Evolutionary conservation across 2,329 filamentous ascomycete genomes (phyloP).

Genomic region (Fusarium sp.): DNA sequence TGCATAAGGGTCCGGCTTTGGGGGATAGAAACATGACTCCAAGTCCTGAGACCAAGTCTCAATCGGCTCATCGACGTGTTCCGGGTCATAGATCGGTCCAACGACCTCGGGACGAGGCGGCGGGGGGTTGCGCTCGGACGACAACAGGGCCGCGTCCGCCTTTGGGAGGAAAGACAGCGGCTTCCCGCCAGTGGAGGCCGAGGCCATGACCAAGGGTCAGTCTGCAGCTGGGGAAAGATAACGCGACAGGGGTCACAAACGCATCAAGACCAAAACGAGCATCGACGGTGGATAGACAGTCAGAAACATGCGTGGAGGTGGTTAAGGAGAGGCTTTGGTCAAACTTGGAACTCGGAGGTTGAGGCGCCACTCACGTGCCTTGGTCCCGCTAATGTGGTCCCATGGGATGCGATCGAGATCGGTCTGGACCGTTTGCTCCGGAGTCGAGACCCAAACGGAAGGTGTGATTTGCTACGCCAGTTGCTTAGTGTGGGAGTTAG

Average conservation of each 20-base stretch:
- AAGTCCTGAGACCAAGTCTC: slow-evolving; percentile 23
- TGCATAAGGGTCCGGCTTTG: slow-evolving; percentile 12
- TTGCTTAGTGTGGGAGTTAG: not conserved
- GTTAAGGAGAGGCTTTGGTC: not conserved
- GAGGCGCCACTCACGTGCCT: not conserved
- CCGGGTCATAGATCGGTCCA: slow-evolving; percentile 37
- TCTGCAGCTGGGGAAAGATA: not conserved
- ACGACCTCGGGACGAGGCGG: slow-evolving; percentile 25
- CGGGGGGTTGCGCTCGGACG: slow-evolving; percentile 21
- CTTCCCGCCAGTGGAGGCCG: not conserved
- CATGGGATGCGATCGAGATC: not conserved
- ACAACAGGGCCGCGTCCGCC: slow-evolving; percentile 43
- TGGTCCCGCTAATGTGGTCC: not conserved
- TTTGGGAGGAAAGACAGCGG: slow-evolving; percentile 39
- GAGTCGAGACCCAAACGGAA: not conserved
- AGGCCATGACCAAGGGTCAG: not conserved
- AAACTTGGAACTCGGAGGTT: not conserved
- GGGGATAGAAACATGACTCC: slow-evolving; percentile 13
- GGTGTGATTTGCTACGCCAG: not conserved
- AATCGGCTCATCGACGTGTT: slow-evolving; percentile 21
- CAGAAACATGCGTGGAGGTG: not conserved
- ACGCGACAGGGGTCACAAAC: not conserved
- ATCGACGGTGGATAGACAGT: not conserved
- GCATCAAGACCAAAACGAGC: not conserved
- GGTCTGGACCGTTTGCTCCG: not conserved